Base-by-base conservation (phyloP, 371 early-diverging fungal genomes). In the Cokeromyces recurvatus region DNA sequence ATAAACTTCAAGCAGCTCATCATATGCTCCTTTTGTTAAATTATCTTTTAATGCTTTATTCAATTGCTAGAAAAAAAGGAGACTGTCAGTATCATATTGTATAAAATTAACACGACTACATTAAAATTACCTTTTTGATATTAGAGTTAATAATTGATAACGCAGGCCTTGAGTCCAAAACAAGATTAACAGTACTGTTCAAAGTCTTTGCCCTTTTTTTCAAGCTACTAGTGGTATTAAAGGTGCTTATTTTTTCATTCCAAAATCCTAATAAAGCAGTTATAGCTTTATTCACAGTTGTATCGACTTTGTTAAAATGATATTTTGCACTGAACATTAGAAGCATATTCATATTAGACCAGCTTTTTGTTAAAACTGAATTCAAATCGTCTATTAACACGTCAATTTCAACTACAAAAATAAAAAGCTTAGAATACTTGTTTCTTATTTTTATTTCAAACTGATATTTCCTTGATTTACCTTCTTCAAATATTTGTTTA, bases 1-100 rank as follows among this genome's bases (percentile, higher is more conserved):
- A n/a, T n/a, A n/a, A 25, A 24, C n/a, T 46, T 46, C 46, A 37
- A 25, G 46, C 5, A 37, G 22, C 22, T 46, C 38, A 20, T 46
- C 16, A 37, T 46, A 46, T 46, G 24, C 38, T 22, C 24, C 17
- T 46, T 46, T 14, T 22, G 5, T 27, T 46, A 46, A 17, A 14
- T 27, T 46, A 32, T 46, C 38, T 46, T 46, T 46, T 4, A 46
- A 27, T 46, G 24, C 17, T 27, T 35, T 46, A 8, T 46, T 46
- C 37, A 23, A 35, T 46, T 46, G 46, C 46, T 46, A 46, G 7
- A 46, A 46, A 46, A 25, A 46, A 15, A 44, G 29, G 41, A 44
- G 10, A 21, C 14, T 34, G 2, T 22, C 23, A 44, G 35, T 21
- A 17, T 34, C 17, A n/a, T n/a, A 44, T 34, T 12, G 32, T 11